Percentiles rank a stretch among this genome's conserved stretches.
Evolutionary conservation across 179 eudicot genomes (phyloP).

Genomic region (Actinidia arguta): DNA sequence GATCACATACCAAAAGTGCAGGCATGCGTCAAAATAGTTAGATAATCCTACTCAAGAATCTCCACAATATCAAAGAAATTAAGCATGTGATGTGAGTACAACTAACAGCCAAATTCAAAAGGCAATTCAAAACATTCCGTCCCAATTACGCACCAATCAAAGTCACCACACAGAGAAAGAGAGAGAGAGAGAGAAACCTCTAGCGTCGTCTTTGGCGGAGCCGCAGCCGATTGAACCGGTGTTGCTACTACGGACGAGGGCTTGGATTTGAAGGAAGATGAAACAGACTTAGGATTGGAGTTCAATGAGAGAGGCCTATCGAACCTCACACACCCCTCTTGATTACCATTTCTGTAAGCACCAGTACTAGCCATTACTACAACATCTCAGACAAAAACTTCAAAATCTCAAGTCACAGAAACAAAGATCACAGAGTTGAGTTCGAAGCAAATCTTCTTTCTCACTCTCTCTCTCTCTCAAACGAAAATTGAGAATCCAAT

Average conservation of each 20-base stretch:
- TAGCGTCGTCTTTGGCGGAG: conserved; percentile 40
- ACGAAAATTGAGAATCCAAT: neutral
- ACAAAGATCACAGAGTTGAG: neutral
- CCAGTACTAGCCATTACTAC: conserved; percentile 37
- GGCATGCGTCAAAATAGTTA: neutral
- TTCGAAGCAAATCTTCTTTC: neutral
- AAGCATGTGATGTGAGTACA: neutral
- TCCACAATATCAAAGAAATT: neutral
- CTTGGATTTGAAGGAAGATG: conserved; percentile 61
- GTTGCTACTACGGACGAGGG: conserved; percentile 60
- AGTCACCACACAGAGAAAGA: neutral
- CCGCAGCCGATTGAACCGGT: conserved; percentile 38
- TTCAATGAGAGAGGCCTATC: conserved; percentile 28
- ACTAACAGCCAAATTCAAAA: too few relatives aligned
- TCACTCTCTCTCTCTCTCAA: neutral
- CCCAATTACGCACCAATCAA: neutral
- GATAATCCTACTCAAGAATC: neutral
- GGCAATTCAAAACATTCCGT: neutral
- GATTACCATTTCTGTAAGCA: conserved; percentile 43
- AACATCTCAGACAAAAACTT: neutral
- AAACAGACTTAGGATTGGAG: conserved; percentile 44
- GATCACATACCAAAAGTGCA: neutral
- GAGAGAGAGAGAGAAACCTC: conserved; percentile 34
- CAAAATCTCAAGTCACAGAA: neutral
- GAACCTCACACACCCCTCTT: conserved; percentile 32